These are phyloP conservation scores for Vanrija sp. DNA, from an alignment of 1,284 basidiomycete genomes.

Conservation along the genomic window DNA sequence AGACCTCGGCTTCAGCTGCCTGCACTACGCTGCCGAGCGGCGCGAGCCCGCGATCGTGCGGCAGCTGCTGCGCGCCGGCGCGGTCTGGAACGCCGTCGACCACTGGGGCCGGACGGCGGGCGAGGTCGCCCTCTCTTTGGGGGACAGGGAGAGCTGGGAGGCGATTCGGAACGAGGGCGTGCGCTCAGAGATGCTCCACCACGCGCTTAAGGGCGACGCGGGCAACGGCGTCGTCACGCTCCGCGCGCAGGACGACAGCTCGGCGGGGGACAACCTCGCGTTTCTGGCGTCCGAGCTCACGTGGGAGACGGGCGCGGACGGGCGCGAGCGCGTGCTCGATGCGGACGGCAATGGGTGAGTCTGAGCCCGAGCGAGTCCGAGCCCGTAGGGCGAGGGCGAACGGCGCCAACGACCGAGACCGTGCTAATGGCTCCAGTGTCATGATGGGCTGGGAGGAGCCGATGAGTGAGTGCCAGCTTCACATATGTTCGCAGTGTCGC, in stretches of 20 bases:
- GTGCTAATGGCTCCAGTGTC: conserved; percentile 52
- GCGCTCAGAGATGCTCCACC: conserved; percentile 55
- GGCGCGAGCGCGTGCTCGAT: conserved; percentile 61
- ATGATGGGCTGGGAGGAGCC: conserved; percentile 95
- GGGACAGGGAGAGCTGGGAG: conserved; percentile 67
- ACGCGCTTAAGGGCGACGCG: conserved; percentile 23
- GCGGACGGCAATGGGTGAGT: conserved; percentile 66
- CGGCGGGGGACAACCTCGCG: conserved; percentile 66
- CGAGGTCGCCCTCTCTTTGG: conserved; percentile 80
- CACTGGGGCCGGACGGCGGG: conserved; percentile 73
- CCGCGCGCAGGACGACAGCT: conserved; percentile 58
- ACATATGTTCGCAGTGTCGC: too few species aligned
- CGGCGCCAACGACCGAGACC: neutral
- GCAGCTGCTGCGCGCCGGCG: conserved; percentile 71
- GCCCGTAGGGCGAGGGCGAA: neutral
- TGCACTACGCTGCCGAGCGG: conserved; percentile 84
- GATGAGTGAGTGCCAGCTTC: conserved; percentile 68
- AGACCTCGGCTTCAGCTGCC: conserved; percentile 70
- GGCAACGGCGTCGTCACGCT: conserved; percentile 33
- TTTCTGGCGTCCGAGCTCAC: conserved; percentile 70
- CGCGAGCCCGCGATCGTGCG: conserved; percentile 62
- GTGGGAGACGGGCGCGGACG: conserved; percentile 67
- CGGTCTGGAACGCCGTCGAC: conserved; percentile 89
- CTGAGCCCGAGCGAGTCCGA: conserved; percentile 47
- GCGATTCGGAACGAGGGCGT: conserved; percentile 81